These are phyloP conservation scores for Fusarium hainanense DNA, from an alignment of 2,329 filamentous ascomycete species.

Conservation along the genomic window DNA sequence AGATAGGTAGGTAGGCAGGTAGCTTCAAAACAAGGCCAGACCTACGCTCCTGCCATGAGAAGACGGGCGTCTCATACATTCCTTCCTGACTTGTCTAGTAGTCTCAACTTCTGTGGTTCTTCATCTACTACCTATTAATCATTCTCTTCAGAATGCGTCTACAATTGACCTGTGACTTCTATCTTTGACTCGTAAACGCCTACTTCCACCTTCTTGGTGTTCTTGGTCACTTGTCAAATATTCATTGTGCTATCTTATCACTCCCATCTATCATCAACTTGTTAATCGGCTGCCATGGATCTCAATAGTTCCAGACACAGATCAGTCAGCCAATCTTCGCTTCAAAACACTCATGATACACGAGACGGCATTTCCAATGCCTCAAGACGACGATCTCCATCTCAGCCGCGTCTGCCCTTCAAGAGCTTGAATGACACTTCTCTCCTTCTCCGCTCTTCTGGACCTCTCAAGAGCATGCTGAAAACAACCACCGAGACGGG, in stretches of 20 bases:
- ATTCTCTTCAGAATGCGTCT: constrained; percentile 32
- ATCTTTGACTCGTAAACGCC: constrained; percentile 37
- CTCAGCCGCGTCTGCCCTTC: constrained; percentile 53
- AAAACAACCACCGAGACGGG: constrained; percentile 74
- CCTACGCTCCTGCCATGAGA: background rate
- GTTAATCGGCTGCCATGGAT: constrained; percentile 46
- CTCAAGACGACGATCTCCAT: constrained; percentile 34
- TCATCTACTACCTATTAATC: background rate
- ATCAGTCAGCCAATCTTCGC: constrained; percentile 55
- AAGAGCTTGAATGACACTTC: constrained; percentile 58
- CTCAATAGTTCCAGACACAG: constrained; percentile 45
- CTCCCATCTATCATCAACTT: constrained; percentile 17
- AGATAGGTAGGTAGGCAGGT: background rate
- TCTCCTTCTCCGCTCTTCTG: constrained; percentile 59
- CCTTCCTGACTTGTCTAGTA: background rate
- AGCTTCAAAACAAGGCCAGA: background rate
- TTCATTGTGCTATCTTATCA: constrained; percentile 32
- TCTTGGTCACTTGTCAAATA: constrained; percentile 39
- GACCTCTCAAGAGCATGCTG: constrained; percentile 71
- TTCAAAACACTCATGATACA: constrained; percentile 49
- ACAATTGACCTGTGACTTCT: constrained; percentile 28
- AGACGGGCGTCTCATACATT: background rate
- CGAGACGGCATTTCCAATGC: constrained; percentile 39
- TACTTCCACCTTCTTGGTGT: constrained; percentile 36
- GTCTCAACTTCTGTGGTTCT: background rate